Conservation (phyloP, 108 stramenopile species). For the Thalassiosira profunda region DNA sequence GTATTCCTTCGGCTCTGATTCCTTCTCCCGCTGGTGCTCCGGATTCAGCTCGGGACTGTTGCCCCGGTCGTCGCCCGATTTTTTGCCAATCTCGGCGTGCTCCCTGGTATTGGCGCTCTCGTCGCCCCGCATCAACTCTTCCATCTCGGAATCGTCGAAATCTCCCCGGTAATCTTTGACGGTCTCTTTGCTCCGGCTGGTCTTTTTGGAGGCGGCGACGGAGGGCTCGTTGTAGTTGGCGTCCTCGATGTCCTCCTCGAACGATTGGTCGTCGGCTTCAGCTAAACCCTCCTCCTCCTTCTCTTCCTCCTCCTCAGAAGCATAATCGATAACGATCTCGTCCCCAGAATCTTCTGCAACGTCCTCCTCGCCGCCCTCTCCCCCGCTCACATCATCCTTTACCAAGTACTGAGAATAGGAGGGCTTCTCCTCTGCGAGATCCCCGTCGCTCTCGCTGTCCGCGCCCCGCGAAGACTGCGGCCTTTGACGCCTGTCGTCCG, state of each 20-base stretch:
- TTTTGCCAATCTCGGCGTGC: too few species aligned
- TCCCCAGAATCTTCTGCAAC: not conserved
- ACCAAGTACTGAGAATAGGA: too few species aligned
- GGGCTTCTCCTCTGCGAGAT: too few species aligned
- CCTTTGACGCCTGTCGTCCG: too few species aligned
- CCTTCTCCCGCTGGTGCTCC: not conserved
- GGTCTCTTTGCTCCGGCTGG: too few species aligned
- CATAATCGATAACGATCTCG: not conserved
- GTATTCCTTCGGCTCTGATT: not conserved
- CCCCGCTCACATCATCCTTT: not conserved
- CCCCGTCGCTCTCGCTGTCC: too few species aligned
- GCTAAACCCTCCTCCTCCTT: not conserved
- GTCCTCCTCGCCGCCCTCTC: not conserved
- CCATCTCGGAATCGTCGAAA: not conserved
- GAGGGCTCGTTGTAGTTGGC: not conserved
- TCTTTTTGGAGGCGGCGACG: too few species aligned
- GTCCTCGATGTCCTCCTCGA: conserved; percentile 1
- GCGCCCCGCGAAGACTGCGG: too few species aligned
- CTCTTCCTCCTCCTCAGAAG: not conserved
- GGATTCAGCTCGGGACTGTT: conserved; percentile 7
- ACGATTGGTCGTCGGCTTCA: not conserved
- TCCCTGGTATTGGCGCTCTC: too few species aligned
- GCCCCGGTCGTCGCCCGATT: not conserved
- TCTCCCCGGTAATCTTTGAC: too few species aligned
- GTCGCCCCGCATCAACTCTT: not conserved